Conservation (phyloP, 192 early-diverging fungal genomes). For the Phlyctochytrium arcticum region DNA sequence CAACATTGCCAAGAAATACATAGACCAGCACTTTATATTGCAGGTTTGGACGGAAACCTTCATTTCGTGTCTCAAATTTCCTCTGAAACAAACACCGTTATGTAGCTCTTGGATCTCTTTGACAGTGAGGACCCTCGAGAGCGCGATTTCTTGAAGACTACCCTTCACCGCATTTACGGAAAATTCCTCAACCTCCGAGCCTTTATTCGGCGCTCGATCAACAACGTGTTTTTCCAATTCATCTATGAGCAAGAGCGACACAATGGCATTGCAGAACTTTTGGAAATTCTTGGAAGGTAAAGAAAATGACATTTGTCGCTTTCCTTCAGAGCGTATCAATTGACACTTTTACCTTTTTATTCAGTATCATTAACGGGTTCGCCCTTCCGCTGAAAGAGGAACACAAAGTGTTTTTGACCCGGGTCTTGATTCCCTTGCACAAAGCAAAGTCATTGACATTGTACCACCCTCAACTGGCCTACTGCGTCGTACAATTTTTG, state of each 20-base stretch:
- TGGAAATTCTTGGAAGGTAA: constrained; percentile 97
- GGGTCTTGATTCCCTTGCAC: constrained; percentile 93
- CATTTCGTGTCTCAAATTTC: not conserved
- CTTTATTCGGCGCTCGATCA: constrained; percentile 96
- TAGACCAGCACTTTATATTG: constrained; percentile 92
- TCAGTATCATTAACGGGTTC: constrained; percentile 99
- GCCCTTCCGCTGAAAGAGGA: constrained; percentile 98
- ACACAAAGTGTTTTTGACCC: constrained; percentile 92
- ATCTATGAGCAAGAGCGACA: constrained; percentile 95
- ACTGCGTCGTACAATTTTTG: constrained; percentile 98
- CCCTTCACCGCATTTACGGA: constrained; percentile 95
- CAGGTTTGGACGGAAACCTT: constrained; percentile 52
- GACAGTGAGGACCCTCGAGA: constrained; percentile 98
- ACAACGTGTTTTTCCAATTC: constrained; percentile 98
- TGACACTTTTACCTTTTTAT: constrained; percentile 8
- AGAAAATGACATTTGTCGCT: not conserved
- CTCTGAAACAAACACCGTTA: not conserved
- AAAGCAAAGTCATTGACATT: constrained; percentile 90
- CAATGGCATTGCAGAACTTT: constrained; percentile 96
- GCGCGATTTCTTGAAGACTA: constrained; percentile 98
- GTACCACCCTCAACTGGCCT: constrained; percentile 96
- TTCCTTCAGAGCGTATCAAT: not conserved
- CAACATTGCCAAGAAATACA: constrained; percentile 92
- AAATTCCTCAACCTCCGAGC: constrained; percentile 97
- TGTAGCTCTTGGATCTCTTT: constrained; percentile 93